Base-by-base conservation (phyloP, 1,284 basidiomycete genomes). In the Singerocomus rubriflavus region DNA sequence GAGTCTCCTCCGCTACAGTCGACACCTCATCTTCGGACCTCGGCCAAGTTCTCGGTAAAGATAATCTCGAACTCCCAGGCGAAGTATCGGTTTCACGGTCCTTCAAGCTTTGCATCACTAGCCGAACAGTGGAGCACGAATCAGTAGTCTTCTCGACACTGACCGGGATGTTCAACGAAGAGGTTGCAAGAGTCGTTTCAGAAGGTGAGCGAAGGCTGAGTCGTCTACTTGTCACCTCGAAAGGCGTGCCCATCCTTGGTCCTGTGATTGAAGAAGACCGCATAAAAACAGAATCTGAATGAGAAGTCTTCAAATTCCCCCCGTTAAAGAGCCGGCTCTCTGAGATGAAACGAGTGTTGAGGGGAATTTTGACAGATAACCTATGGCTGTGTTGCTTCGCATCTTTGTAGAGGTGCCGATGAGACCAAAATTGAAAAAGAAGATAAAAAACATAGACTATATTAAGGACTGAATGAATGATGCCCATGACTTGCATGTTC, bases 371-470 rank as follows among this genome's bases (percentile, higher is more conserved):
- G 45, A 67, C 53, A n/a, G 75, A 68, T 27, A 76, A 51, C 30
- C 59, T 66, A 42, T 66, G 59, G 57, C 75, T 80, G 54, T 72
- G 77, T 56, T 71, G 71, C 51, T 71, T 71, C 36, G 67, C 67
- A 52, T 89, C 85, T 45, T 80, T 72, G 69, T 90, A 95, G 10
- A 94, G 78, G 59, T 92, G 80, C 16, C 82, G 80, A 67, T 96
- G 93, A 0, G 91, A 91, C 78, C 83, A 93, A 30, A 95, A 79
- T 64, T 94, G 92, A 72, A 95, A 96, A 44, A 92, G 61, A 31
- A 95, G 77, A 65, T 92, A 93, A 16, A 81, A 78, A 16, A 74
- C 60, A 64, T 93, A 92, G 51, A 86, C 85, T 87, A 54, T 21
- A 31, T 35, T 16, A 16, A 46, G 35, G 27, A 26, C 1, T 55